Evolutionary conservation across 202 grass and related monocot genomes (phyloP).

Genomic region (Panicum virgatum): DNA sequence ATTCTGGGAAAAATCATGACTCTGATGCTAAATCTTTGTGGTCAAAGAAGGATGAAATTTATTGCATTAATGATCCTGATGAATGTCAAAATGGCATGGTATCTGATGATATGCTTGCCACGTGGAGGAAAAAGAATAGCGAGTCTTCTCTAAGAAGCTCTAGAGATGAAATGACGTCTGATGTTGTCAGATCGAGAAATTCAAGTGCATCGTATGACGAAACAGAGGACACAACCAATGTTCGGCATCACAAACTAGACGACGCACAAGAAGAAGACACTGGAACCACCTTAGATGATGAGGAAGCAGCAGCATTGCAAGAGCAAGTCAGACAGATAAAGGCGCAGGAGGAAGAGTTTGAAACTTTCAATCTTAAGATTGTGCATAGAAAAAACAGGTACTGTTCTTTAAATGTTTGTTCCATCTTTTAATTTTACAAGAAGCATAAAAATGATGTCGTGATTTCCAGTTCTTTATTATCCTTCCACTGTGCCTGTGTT

Average conservation of each 20-base stretch:
- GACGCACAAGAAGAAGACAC: conserved; percentile 79
- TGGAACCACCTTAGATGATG: conserved; percentile 79
- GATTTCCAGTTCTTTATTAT: not conserved
- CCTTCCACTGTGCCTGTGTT: conserved; percentile 15
- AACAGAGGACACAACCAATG: conserved; percentile 59
- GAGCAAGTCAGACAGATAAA: conserved; percentile 99
- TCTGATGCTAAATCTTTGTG: conserved; percentile 61
- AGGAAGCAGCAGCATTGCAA: conserved; percentile 94
- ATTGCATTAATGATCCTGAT: conserved; percentile 59
- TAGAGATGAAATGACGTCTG: conserved; percentile 77
- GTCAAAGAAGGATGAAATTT: conserved; percentile 63
- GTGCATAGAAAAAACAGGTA: conserved; percentile 99
- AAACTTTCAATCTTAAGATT: conserved; percentile 98
- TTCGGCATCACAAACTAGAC: conserved; percentile 61
- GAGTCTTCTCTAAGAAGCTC: conserved; percentile 74
- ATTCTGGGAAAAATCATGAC: conserved; percentile 54
- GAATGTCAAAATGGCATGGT: conserved; percentile 66
- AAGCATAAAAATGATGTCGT: not conserved
- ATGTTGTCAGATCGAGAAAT: conserved; percentile 76
- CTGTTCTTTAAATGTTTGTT: conserved; percentile 19
- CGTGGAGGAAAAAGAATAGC: conserved; percentile 86
- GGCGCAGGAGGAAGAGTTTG: conserved; percentile 94
- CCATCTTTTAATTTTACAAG: conserved; percentile 16
- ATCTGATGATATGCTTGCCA: conserved; percentile 81
- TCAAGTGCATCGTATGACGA: conserved; percentile 80